These are phyloP conservation scores for Cynara cardunculus DNA, from an alignment of 129 eudicot species.

Conservation along the genomic window DNA sequence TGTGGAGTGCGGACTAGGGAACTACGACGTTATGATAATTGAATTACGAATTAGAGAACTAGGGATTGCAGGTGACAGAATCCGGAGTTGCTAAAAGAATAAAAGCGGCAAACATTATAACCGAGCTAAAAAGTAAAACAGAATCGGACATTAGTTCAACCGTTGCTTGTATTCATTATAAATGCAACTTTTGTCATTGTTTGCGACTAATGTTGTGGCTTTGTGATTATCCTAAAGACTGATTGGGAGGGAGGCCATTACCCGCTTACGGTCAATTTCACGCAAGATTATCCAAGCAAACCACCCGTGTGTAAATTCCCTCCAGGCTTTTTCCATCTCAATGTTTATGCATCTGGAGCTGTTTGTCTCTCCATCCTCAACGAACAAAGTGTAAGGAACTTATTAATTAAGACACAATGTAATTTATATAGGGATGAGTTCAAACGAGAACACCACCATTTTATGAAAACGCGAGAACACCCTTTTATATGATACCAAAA, in stretches of 20 bases:
- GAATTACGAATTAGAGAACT: too few species aligned
- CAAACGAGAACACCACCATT: too few species aligned
- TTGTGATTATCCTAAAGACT: constrained; percentile 35
- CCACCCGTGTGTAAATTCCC: constrained; percentile 70
- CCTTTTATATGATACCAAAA: too few species aligned
- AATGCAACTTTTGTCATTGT: background rate
- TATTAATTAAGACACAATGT: background rate
- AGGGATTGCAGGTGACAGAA: too few species aligned
- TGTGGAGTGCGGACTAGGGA: too few species aligned
- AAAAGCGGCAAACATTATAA: too few species aligned
- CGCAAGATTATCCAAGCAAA: constrained; percentile 61
- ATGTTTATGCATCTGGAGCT: constrained; percentile 68
- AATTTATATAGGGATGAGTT: too few species aligned
- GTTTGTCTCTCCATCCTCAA: constrained; percentile 74
- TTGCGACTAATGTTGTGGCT: background rate
- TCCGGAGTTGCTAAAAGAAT: too few species aligned
- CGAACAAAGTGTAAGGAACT: constrained; percentile 51
- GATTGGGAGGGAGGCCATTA: constrained; percentile 68
- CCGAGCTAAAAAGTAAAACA: too few species aligned
- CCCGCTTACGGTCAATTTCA: constrained; percentile 47
- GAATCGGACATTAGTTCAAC: too few species aligned
- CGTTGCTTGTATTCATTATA: background rate
- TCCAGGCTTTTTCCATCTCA: constrained; percentile 58
- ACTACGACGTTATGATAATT: too few species aligned
- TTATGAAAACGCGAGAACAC: too few species aligned